Conservation (phyloP, 495 filamentous ascomycete genomes). For the Aspergillus leporis region DNA sequence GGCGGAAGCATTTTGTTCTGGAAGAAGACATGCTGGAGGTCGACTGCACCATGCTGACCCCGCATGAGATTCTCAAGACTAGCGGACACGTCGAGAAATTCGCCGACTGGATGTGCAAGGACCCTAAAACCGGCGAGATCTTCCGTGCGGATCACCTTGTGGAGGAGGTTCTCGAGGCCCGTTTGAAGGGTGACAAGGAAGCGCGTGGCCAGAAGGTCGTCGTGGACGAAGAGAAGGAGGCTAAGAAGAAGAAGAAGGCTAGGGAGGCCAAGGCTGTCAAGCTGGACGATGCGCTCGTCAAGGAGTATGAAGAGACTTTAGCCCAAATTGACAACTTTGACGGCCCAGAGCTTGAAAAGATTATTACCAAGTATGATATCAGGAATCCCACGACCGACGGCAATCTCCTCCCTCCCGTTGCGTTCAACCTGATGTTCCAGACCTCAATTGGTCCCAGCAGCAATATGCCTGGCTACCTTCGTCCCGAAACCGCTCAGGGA, state of each 20-base stretch:
- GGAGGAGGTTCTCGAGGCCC: conserved; percentile 83
- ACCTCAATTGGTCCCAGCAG: conserved; percentile 68
- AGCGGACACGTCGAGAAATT: conserved; percentile 98
- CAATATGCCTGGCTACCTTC: conserved; percentile 62
- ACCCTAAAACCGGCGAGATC: conserved; percentile 95
- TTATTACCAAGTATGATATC: conserved; percentile 67
- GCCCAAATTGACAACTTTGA: conserved; percentile 73
- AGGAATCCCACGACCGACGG: conserved; percentile 63
- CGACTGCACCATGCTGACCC: conserved; percentile 82
- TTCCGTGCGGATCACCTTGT: conserved; percentile 94
- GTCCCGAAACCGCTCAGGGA: conserved; percentile 69
- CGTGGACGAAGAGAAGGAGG: conserved; percentile 64
- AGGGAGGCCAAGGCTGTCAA: conserved; percentile 59
- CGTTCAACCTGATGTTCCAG: conserved; percentile 78
- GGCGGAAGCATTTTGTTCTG: conserved; percentile 89
- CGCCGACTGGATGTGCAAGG: conserved; percentile 99
- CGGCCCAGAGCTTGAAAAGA: conserved; percentile 60
- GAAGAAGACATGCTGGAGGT: conserved; percentile 93
- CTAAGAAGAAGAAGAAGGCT: conserved; percentile 66
- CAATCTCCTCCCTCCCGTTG: conserved; percentile 60
- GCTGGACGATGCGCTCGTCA: conserved; percentile 61
- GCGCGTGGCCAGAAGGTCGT: conserved; percentile 71
- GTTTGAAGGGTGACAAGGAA: conserved; percentile 79
- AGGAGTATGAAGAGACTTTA: conserved; percentile 68
- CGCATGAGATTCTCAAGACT: conserved; percentile 90